Conservation (phyloP, 306 rosid species). For the Trichosanthes cucumerina region DNA sequence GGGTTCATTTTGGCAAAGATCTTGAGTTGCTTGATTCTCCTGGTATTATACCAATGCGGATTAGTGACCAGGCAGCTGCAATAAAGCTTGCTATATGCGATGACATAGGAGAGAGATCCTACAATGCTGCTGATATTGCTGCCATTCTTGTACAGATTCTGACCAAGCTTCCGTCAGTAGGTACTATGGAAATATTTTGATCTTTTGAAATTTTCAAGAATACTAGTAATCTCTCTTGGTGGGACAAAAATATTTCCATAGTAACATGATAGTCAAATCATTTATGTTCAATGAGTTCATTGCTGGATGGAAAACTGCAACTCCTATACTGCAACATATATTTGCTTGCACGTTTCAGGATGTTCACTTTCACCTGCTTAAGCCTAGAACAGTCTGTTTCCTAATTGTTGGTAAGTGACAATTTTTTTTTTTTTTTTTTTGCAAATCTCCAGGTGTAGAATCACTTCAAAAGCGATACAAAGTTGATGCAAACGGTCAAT, state of each 20-base stretch:
- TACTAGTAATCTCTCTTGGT: neutral
- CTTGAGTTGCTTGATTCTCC: constrained; percentile 93
- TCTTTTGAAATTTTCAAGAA: neutral
- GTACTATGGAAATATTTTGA: constrained; percentile 17
- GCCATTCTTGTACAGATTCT: constrained; percentile 88
- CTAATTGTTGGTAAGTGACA: neutral
- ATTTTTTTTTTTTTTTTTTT: neutral
- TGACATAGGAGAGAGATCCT: constrained; percentile 91
- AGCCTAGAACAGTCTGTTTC: neutral
- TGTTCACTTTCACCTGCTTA: neutral
- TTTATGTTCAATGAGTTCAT: neutral
- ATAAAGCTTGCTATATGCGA: constrained; percentile 96
- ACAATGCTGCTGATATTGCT: constrained; percentile 70
- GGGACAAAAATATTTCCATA: neutral
- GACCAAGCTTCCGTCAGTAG: constrained; percentile 61
- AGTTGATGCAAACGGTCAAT: constrained; percentile 45
- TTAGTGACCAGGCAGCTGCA: constrained; percentile 91
- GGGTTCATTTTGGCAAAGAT: constrained; percentile 91
- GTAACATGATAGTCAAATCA: neutral
- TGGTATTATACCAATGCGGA: constrained; percentile 88
- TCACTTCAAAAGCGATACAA: constrained; percentile 61
- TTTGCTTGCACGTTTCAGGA: neutral
- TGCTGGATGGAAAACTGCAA: neutral
- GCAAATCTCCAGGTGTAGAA: constrained; percentile 39
- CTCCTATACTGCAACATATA: neutral